Evolutionary conservation across 192 early-diverging fungal species (phyloP), one percentile per base, ranked within the genome.

Genomic region (Coemansia javaensis): DNA sequence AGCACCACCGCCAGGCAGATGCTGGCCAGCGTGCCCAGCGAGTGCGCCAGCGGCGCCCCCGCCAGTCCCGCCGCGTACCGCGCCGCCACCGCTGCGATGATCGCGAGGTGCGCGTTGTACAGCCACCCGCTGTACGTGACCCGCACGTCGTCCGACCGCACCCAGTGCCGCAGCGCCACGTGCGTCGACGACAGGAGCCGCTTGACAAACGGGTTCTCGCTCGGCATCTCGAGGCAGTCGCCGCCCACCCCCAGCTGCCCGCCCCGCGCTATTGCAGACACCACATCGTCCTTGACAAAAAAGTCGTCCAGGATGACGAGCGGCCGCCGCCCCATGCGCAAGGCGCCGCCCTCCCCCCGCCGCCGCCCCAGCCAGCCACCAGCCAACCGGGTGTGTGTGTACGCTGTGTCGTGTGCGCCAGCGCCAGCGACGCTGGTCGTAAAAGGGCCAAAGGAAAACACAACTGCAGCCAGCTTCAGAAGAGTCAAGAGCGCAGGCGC

Each of bases 121-220:
- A 67, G 65, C 59, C 71, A 66, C 1, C 47, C 33, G 36, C 64
- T 67, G 44, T 75, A 75, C 6, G 55, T 63, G 47, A 68, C 62
- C 23, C 44, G 60, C 11, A 67, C 54, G 43, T 57, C 60, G 30
- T 40, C 44, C 0, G 70, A 55, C 2, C 54, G 63, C 40, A 57
- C 50, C 59, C 66, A 69, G 30, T 34, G 44, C 33, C 41, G 41
- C 1, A 58, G 42, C n/a, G 40, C 28, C 13, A 47, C 54, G 32
- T 59, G 56, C 16, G 53, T 50, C 12, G 47, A 40, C 6, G 48
- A 45, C n/a, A 67, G 32, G 21, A 67, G 50, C 22, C 46, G 39
- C 8, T 53, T 54, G 40, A 59, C 51, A 21, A 55, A 50, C 21
- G 64, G 64, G 24, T 34, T 50, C 8, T 43, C 52, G 18, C 50